A percentile compares a stretch with the other conserved stretches of the same genome.
Conservation (phyloP, 179 eudicot species). For the Pouteria campechiana region DNA sequence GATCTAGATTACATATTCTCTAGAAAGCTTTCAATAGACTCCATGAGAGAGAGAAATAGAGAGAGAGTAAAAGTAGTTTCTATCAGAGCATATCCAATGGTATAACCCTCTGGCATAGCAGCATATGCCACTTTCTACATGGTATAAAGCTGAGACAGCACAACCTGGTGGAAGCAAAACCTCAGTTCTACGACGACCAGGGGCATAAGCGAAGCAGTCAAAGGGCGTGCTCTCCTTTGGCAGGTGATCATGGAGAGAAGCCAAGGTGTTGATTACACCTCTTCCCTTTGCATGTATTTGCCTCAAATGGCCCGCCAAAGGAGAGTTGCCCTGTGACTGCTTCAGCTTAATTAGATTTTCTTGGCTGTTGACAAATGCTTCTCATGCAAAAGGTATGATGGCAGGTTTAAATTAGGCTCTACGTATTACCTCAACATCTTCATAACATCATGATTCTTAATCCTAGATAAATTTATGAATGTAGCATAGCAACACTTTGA, state of each 20-base stretch:
- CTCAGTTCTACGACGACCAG: neutral
- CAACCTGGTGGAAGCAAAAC: neutral
- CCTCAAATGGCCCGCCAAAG: constrained; percentile 28
- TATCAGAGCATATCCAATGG: neutral
- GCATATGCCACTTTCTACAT: constrained; percentile 17
- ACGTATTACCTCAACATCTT: no score
- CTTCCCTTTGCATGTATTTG: no score
- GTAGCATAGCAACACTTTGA: no score
- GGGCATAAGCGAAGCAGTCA: constrained; percentile 9
- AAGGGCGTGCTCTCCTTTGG: constrained; percentile 33
- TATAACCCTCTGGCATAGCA: constrained; percentile 1
- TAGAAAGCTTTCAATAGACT: neutral
- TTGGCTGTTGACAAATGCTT: no score
- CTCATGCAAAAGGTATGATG: no score
- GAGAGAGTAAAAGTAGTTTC: no score
- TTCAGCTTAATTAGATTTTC: constrained; percentile 13
- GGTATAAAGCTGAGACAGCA: constrained; percentile 8
- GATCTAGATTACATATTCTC: no score
- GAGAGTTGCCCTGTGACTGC: constrained; percentile 48
- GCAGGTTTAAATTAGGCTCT: no score
- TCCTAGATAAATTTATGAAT: no score
- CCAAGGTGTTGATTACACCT: neutral
- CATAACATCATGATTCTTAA: no score
- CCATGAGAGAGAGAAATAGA: neutral
- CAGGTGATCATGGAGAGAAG: constrained; percentile 3